Evolutionary conservation across 176 grass and related monocot genomes (phyloP).

Genomic region (Eragrostis nindensis): DNA sequence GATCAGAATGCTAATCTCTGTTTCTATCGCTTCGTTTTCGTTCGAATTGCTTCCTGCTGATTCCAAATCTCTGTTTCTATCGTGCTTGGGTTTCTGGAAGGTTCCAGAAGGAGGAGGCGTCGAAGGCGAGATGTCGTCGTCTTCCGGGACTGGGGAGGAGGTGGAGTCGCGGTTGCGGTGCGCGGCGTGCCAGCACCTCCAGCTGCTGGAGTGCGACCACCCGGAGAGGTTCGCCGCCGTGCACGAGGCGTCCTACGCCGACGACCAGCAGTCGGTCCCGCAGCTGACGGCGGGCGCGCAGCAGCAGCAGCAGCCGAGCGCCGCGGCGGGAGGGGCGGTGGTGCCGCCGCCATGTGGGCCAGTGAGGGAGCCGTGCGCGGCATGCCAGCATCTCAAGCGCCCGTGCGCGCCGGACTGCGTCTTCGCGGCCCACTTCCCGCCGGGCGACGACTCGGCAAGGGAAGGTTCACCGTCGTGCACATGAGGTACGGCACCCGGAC

Average conservation of each 20-base stretch:
- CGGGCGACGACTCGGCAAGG: background rate
- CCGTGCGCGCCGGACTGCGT: slow-evolving; percentile 62
- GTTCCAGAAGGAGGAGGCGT: background rate
- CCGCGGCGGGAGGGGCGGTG: too few relatives aligned
- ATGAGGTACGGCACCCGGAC: too few relatives aligned
- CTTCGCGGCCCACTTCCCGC: slow-evolving; percentile 87
- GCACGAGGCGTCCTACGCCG: too few relatives aligned
- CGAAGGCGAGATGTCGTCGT: background rate
- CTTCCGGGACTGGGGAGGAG: background rate
- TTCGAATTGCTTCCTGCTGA: too few relatives aligned
- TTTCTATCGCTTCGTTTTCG: too few relatives aligned
- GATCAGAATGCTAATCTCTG: background rate
- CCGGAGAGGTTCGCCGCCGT: background rate
- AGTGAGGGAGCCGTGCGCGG: too few relatives aligned
- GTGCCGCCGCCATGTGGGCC: too few relatives aligned
- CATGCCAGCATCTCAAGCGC: too few relatives aligned
- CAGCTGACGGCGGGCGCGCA: too few relatives aligned
- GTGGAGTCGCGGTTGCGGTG: background rate
- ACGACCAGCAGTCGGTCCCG: too few relatives aligned
- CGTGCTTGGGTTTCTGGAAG: background rate
- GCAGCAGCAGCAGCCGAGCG: too few relatives aligned
- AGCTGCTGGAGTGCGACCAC: slow-evolving; percentile 57
- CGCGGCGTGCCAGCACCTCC: background rate
- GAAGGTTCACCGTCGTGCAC: background rate
- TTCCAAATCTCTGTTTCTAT: too few relatives aligned